These are phyloP conservation scores for Colletotrichum destructivum DNA, from an alignment of 2,329 filamentous ascomycete genomes.

Conservation along the genomic window DNA sequence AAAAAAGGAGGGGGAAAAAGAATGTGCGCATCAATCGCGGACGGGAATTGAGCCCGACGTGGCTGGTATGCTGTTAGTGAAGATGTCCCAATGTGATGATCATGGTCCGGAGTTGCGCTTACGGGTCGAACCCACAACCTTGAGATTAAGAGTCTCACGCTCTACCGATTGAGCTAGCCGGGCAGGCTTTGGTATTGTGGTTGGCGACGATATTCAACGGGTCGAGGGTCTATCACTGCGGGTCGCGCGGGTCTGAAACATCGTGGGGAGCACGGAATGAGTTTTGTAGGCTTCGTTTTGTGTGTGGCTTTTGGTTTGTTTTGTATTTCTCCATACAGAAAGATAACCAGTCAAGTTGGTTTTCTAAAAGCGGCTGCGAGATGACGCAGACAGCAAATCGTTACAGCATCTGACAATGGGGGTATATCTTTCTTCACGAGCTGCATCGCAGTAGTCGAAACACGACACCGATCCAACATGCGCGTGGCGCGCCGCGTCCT, in stretches of 20 bases:
- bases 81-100: background rate
- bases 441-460: slow-evolving; percentile 1
- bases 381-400: background rate
- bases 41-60: slow-evolving; percentile 39
- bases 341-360: background rate
- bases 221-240: background rate
- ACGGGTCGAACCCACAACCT: slow-evolving; percentile 68
- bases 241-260: slow-evolving; percentile 3
- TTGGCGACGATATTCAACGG: background rate
- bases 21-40: slow-evolving; percentile 23
- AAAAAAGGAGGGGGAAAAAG: background rate
- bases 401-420: background rate
- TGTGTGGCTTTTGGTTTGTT: background rate
- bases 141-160: slow-evolving; percentile 80
- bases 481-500: background rate
- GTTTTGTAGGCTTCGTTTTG: background rate
- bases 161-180: slow-evolving; percentile 81
- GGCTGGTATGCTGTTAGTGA: slow-evolving; percentile 18
- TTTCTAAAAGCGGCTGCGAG: background rate
- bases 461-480: background rate
- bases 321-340: background rate
- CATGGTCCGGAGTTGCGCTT: background rate
- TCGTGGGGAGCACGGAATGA: background rate
- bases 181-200: slow-evolving; percentile 47
- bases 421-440: background rate